phyloP scores from a whole-genome alignment of 176 grass and related monocot genomes.

The Raddia distichophylla region DNA sequence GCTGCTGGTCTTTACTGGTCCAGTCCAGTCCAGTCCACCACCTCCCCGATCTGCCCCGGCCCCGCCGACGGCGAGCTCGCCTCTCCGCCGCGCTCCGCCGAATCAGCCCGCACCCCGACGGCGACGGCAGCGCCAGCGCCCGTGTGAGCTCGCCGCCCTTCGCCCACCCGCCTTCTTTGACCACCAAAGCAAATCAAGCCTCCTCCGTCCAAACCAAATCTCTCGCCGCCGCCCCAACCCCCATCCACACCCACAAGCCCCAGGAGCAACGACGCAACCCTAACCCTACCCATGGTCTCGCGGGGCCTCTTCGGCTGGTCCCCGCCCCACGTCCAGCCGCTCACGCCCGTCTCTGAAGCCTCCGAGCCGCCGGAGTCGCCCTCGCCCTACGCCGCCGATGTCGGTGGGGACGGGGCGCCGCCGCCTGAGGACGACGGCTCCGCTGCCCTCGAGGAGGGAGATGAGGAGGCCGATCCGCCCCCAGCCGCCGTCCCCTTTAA shows the following conservation, averaged over 20 bases:
- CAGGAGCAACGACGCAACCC: neutral
- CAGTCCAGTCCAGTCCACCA: neutral
- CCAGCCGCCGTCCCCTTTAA: conserved; percentile 87
- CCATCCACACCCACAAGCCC: neutral
- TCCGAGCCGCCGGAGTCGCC: conserved; percentile 98
- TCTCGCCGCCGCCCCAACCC: conserved; percentile 28
- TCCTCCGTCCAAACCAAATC: conserved; percentile 38
- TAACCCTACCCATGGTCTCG: conserved; percentile 73
- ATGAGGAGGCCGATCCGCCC: conserved; percentile 78
- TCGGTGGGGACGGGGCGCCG: conserved; percentile 47
- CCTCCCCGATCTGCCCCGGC: neutral
- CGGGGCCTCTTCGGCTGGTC: conserved; percentile 96
- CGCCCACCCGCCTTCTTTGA: neutral
- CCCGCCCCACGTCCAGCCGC: conserved; percentile 95
- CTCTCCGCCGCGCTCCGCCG: neutral
- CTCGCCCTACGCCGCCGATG: conserved; percentile 77
- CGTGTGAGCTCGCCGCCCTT: neutral
- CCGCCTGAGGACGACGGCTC: conserved; percentile 52
- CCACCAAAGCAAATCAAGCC: conserved; percentile 9
- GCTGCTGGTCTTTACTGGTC: no score
- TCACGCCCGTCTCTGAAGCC: conserved; percentile 93
- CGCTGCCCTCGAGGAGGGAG: conserved; percentile 50
- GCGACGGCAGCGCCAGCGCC: neutral
- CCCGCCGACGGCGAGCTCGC: no score
- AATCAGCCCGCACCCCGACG: no score